Conservation (phyloP, 73 alveolate genomes). For the Tetrahymena thermophila region DNA sequence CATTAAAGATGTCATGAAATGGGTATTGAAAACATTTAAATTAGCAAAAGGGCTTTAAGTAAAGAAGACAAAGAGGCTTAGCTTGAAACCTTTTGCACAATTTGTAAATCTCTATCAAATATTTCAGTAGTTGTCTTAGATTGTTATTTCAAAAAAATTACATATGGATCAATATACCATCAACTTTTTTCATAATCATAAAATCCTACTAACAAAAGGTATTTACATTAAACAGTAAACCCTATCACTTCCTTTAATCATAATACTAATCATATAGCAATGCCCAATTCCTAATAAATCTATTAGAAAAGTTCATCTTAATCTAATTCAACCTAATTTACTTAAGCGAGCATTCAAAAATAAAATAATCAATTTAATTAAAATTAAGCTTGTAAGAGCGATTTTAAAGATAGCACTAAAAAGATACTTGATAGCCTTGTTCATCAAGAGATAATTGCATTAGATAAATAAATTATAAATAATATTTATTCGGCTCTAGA, state of each 20-base stretch:
- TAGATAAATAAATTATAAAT: not conserved
- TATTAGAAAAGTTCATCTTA: not conserved
- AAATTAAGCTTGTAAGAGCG: not conserved
- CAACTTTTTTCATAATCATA: not conserved
- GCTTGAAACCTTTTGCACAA: not conserved
- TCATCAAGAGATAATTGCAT: not conserved
- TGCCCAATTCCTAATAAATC: not conserved
- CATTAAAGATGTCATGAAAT: not conserved
- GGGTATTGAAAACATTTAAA: not conserved
- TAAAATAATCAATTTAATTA: not conserved
- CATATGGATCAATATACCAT: not conserved
- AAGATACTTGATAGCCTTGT: not conserved
- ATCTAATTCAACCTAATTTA: too few relatives aligned
- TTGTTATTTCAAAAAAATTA: not conserved
- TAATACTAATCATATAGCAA: not conserved
- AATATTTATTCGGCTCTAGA: not conserved
- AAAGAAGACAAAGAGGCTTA: not conserved
- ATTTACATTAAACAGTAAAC: not conserved
- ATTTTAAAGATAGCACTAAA: not conserved
- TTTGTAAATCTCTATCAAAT: not conserved
- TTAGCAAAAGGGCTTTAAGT: not conserved
- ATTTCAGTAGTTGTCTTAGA: not conserved
- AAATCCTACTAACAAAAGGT: not conserved
- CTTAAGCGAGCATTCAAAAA: not conserved
- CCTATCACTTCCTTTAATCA: too few relatives aligned